Conservation (phyloP, 306 rosid species). For the Quercus rubra region DNA sequence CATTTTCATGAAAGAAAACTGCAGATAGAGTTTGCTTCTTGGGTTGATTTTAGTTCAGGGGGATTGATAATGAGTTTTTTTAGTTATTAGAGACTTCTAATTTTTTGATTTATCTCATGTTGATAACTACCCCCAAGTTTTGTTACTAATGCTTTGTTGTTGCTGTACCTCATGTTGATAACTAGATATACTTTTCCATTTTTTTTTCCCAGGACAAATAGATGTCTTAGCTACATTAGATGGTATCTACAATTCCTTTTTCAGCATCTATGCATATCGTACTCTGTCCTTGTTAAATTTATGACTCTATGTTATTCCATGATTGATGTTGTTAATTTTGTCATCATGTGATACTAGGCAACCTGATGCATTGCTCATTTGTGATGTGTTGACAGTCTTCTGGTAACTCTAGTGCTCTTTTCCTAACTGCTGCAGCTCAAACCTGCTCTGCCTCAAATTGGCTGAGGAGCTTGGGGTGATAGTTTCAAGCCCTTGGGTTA, state of each 20-base stretch:
- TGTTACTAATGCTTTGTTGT: not conserved
- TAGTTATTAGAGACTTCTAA: not conserved
- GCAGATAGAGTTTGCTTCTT: not conserved
- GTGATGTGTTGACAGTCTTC: slow-evolving; percentile 66
- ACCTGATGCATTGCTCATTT: slow-evolving; percentile 39
- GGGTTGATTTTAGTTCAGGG: not conserved
- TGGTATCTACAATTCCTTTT: not conserved
- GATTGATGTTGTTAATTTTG: slow-evolving; percentile 13
- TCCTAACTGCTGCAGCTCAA: slow-evolving; percentile 99
- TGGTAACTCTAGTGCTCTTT: slow-evolving; percentile 96
- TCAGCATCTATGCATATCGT: not conserved
- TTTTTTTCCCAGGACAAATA: not conserved
- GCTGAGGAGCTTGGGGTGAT: slow-evolving; percentile 87
- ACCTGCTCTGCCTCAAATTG: slow-evolving; percentile 74
- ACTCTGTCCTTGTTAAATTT: slow-evolving; percentile 6
- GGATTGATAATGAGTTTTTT: not conserved
- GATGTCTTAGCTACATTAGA: not conserved
- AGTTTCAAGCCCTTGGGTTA: slow-evolving; percentile 77
- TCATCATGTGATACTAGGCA: slow-evolving; percentile 22
- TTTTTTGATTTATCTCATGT: not conserved
- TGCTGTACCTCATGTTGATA: not conserved
- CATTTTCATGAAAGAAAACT: not conserved
- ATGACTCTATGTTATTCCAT: not conserved
- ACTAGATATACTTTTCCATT: not conserved
- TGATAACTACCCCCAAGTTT: not conserved